Base-by-base conservation (phyloP, 345 rosid genomes). In the Eucalyptus microcorys region DNA sequence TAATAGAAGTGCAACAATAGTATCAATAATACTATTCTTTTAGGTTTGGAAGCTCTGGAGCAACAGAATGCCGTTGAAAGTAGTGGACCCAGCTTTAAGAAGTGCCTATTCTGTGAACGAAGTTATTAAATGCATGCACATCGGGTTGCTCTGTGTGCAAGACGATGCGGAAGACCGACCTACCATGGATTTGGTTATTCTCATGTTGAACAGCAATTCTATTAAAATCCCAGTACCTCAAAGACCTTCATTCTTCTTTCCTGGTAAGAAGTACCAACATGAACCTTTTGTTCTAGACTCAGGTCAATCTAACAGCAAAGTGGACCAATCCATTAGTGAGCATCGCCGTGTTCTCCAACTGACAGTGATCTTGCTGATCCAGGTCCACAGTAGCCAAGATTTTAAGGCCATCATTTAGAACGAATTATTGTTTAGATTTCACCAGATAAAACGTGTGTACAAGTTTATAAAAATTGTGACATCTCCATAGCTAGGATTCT, bases 121-220 rank as follows among this genome's bases (percentile, higher is more conserved):
- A 37, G 86, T 89, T 26, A 61, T 90, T 10, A 86, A 89, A 88
- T 92, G 87, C 91, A 88, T 91, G 15, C 91, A 89, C 27, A 89
- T 91, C 22, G 92, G 91, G 16, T 88, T 92, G 22, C 49, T 90
- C 5, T 92, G 94, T 34, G 90, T 90, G 32, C 94, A 92, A 43
- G 89, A 91, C 85, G 49, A 81, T 7, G 3, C n/a, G 49, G 86
- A 42, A 88, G 16, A 91, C 24, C 89, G 88, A 32, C 94, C 93
- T 17, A 45, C 91, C 26, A 89, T 92, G 94, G 89, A 90, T 8
- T 66, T 66, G 4, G 85, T 91, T 17, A 57, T 85, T 50, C 89
- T 66, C 5, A 90, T 91, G 92, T 89, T 92, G 15, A 89, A 19
- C 42, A 88, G 88, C 50, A 11, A 88, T 10, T 85, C 91, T 52